Percentiles rank a stretch among this genome's conserved stretches.
These are phyloP conservation scores for Boletales sp. DNA, from an alignment of 768 basidiomycete genomes.

Conservation along the genomic window DNA sequence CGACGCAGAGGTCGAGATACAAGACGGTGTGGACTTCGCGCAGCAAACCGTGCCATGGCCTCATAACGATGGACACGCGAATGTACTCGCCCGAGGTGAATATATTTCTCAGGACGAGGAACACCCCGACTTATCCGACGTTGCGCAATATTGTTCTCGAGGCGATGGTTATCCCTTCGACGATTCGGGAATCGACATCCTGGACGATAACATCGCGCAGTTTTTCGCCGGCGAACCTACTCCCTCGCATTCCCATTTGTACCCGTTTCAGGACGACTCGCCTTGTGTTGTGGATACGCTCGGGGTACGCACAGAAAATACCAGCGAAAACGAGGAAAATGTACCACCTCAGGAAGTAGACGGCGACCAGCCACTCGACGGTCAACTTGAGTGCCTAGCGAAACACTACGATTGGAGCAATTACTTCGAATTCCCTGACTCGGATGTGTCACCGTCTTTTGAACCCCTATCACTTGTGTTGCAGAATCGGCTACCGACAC, in stretches of 20 bases:
- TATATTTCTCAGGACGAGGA: background rate
- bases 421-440: conserved; percentile 21
- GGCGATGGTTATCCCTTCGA: conserved; percentile 5
- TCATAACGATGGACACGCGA: background rate
- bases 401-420: conserved; percentile 19
- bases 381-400: background rate
- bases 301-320: conserved; percentile 14
- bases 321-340: conserved; percentile 18
- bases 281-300: background rate
- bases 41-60: background rate
- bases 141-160: background rate
- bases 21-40: background rate
- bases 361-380: background rate
- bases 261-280: conserved; percentile 8
- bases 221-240: conserved; percentile 6
- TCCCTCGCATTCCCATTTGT: conserved; percentile 1
- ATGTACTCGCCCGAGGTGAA: background rate
- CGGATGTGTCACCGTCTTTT: conserved; percentile 13
- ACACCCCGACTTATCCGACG: background rate
- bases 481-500: conserved; percentile 10
- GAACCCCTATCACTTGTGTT: conserved; percentile 25
- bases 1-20: conserved; percentile 1
- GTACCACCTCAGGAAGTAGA: conserved; percentile 2
- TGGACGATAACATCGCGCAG: conserved; percentile 5
- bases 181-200: conserved; percentile 13